Evolutionary conservation across 768 basidiomycete species (phyloP).

Genomic region (Rhodotorula babjevae): DNA sequence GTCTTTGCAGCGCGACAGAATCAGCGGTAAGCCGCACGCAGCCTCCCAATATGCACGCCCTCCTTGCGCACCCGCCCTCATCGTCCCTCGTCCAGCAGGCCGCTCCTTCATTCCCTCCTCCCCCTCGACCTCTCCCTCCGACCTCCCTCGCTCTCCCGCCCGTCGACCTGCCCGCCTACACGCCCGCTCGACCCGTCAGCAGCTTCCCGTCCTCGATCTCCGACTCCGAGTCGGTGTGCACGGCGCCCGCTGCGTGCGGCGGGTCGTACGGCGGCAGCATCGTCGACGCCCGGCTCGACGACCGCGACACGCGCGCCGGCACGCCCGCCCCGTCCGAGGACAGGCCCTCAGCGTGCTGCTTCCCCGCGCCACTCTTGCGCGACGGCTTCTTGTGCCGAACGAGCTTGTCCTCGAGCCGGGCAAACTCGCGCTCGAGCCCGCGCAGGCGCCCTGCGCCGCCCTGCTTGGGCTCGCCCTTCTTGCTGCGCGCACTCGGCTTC

Average conservation of each 20-base stretch:
- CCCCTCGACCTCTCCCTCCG: background rate
- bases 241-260: background rate
- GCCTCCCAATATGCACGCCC: too few relatives aligned
- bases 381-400: background rate
- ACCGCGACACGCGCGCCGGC: background rate
- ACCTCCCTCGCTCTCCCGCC: background rate
- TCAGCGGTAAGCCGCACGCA: too few relatives aligned
- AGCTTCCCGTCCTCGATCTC: background rate
- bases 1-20: too few relatives aligned
- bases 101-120: too few relatives aligned
- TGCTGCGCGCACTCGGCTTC: background rate
- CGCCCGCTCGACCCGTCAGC: background rate
- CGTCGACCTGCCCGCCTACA: background rate
- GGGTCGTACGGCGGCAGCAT: background rate
- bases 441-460: too few relatives aligned
- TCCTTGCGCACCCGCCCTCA: too few relatives aligned
- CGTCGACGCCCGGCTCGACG: background rate
- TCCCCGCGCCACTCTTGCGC: background rate
- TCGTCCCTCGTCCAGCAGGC: too few relatives aligned
- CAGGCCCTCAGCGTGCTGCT: too few relatives aligned
- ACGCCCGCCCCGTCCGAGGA: background rate
- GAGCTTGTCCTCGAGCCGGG: background rate
- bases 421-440: background rate
- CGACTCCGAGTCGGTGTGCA: constrained; percentile 5
- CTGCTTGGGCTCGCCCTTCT: background rate